These are phyloP conservation scores for Polyrhizophydium stewartii DNA, from an alignment of 371 early-diverging fungal species.

Conservation along the genomic window DNA sequence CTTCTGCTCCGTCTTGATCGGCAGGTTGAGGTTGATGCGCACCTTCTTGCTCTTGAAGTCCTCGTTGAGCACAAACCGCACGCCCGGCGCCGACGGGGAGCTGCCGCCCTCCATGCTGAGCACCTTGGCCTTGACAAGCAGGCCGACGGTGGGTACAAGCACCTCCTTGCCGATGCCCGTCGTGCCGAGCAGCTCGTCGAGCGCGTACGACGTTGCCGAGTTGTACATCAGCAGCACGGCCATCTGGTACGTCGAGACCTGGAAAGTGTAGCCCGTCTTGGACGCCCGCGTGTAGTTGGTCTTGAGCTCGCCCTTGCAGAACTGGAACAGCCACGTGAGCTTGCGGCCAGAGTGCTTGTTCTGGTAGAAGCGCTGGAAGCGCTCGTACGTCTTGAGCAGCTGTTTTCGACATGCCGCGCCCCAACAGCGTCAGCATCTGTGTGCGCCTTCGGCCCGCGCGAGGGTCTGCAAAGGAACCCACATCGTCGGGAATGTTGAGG, in stretches of 20 bases:
- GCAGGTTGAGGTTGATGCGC: slow-evolving; percentile 77
- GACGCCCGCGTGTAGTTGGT: slow-evolving; percentile 67
- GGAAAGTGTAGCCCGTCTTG: slow-evolving; percentile 69
- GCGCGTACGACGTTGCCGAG: slow-evolving; percentile 55
- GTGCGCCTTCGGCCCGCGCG: background rate
- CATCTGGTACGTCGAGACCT: slow-evolving; percentile 85
- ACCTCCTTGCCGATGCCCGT: slow-evolving; percentile 71
- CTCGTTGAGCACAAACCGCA: slow-evolving; percentile 63
- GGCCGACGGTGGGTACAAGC: slow-evolving; percentile 64
- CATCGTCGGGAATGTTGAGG: slow-evolving; percentile 81
- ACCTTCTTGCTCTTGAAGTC: slow-evolving; percentile 88
- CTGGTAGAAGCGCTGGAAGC: slow-evolving; percentile 79
- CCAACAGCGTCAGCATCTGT: background rate
- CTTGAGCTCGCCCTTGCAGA: slow-evolving; percentile 84
- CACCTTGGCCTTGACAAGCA: slow-evolving; percentile 80
- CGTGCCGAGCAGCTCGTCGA: slow-evolving; percentile 56
- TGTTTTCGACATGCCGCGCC: slow-evolving; percentile 4
- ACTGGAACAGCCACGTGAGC: slow-evolving; percentile 89
- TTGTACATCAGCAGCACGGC: slow-evolving; percentile 85
- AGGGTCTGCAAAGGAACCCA: slow-evolving; percentile 17
- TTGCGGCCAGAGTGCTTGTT: slow-evolving; percentile 79
- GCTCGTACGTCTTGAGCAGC: slow-evolving; percentile 70
- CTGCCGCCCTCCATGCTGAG: slow-evolving; percentile 36
- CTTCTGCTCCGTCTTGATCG: slow-evolving; percentile 81
- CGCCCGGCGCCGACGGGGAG: slow-evolving; percentile 26